Evolutionary conservation across 2,329 filamentous ascomycete genomes (phyloP).

Genomic region (Thielaviopsis euricoi): DNA sequence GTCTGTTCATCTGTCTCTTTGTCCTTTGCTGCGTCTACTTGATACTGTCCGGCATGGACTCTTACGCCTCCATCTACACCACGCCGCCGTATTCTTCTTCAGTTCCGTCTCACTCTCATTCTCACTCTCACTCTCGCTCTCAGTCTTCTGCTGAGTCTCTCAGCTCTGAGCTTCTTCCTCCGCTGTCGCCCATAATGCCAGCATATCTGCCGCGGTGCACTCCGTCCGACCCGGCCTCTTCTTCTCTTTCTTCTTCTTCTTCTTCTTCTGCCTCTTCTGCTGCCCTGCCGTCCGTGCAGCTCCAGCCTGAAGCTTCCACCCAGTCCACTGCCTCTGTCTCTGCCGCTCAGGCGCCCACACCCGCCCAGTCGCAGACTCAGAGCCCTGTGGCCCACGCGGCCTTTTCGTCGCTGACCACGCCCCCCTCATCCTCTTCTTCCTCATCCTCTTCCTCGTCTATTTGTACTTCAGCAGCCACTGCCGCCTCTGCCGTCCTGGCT

Average conservation of each 20-base stretch:
- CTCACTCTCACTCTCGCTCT: constrained; percentile 7
- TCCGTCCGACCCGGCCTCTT: not conserved
- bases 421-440: not conserved
- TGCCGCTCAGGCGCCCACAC: not conserved
- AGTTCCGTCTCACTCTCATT: constrained; percentile 4
- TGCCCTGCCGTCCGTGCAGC: not conserved
- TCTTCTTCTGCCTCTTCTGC: not conserved
- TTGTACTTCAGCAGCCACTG: too few relatives aligned
- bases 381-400: constrained; percentile 1
- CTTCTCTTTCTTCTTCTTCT: too few relatives aligned
- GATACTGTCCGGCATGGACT: not conserved
- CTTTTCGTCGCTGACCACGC: not conserved
- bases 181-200: too few relatives aligned
- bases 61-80: constrained; percentile 3
- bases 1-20: too few relatives aligned
- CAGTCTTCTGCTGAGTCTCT: not conserved
- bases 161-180: not conserved
- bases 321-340: not conserved
- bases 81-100: constrained; percentile 4
- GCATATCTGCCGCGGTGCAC: not conserved
- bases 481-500: too few relatives aligned
- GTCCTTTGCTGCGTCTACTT: not conserved
- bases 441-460: not conserved
- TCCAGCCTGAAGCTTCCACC: not conserved
- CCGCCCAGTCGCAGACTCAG: constrained; percentile 1